Percentiles rank a stretch among this genome's conserved stretches.
Conservation (phyloP, 2,329 filamentous ascomycete genomes). For the Pyricularia grisea region DNA sequence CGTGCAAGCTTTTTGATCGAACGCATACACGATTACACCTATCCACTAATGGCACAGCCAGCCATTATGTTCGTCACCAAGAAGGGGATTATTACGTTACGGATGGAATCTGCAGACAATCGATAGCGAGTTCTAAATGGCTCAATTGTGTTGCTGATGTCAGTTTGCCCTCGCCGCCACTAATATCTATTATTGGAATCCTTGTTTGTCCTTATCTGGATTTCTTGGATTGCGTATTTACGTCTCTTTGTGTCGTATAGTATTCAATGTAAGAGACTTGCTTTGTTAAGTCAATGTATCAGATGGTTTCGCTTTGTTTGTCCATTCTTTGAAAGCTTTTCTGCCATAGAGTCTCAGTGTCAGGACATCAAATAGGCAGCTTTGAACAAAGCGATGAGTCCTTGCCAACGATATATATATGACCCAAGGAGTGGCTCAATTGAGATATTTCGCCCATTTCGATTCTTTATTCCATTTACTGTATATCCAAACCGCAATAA, state of each 20-base stretch:
- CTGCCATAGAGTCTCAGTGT: background rate
- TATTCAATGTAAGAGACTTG: background rate
- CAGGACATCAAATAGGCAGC: background rate
- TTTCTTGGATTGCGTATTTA: background rate
- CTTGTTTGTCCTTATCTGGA: background rate
- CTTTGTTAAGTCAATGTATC: background rate
- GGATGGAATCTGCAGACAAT: background rate
- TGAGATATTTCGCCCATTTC: background rate
- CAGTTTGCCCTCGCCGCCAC: background rate
- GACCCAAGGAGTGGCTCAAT: background rate
- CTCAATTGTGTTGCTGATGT: background rate
- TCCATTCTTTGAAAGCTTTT: background rate
- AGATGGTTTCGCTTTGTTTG: background rate
- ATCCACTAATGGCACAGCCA: background rate
- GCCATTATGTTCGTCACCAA: background rate
- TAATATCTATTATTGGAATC: background rate
- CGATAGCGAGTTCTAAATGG: background rate
- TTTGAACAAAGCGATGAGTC: background rate
- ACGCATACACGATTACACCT: background rate
- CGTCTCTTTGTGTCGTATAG: background rate
- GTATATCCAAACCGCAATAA: background rate
- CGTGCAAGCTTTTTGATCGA: background rate
- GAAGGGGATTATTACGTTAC: background rate
- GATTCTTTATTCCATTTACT: background rate
- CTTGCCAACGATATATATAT: background rate